Evolutionary conservation across 2,329 filamentous ascomycete species (phyloP), one percentile per base, ranked within the genome.

Genomic region (Xylaria sp.): DNA sequence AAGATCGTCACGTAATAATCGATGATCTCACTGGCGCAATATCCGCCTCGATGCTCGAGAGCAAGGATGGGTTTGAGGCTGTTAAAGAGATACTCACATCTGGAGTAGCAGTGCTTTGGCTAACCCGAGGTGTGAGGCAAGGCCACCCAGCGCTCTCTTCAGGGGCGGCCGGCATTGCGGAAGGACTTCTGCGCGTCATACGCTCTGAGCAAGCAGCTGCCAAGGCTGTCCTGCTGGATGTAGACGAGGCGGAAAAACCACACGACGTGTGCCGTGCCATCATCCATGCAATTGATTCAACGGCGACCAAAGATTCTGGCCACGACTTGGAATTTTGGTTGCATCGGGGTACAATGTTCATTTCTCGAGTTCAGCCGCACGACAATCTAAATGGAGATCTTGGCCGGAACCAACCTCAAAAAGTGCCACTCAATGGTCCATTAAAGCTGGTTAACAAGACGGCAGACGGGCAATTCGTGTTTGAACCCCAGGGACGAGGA

Each of bases 281-380:
- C 6, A 23, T 69, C 20, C 66, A 67, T 23, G 26, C 70, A 10
- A 54, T 65, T 7, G 26, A 53, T 38, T 67, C 63, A 6, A 60
- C 61, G 23, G 56, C 20, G 15, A 72, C 68, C 3, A 75, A 73
- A 31, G 74, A 74, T 40, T 74, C 72, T 0, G 69, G 74, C 5
- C 49, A 42, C n/a, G 74, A 76, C 44, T 73, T 69, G 2, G 74
- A 75, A 36, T 74, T 75, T 56, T 76, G 74, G 74, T 48, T 76
- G 26, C 71, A 72, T 20, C 33, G 48, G 3, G 73, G 73, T 3
- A 57, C 64, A 23, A 57, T 73, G n/a, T 63, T 69, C 17, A 71
- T 67, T 28, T 63, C 68, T 5, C 72, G 74, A 7, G 63, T 75
- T 33, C 36, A 66, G 5, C n/a, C 64, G 1, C 51, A 62, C n/a